Conservation (phyloP, 73 alveolate species). For the Paramecium caudatum region DNA sequence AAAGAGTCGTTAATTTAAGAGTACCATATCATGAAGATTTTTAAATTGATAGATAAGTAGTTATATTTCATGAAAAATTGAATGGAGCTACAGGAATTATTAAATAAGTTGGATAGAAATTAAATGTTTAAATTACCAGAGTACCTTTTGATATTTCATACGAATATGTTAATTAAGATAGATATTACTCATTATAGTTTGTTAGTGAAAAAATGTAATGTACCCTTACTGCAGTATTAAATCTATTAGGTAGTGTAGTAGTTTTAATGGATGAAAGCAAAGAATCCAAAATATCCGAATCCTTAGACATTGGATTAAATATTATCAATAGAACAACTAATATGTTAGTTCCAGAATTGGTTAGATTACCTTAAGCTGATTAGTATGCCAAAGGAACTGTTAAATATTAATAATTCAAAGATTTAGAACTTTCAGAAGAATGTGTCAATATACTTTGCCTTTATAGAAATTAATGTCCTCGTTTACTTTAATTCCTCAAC, state of each 20-base stretch:
- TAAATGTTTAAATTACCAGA: background rate
- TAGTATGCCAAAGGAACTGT: constrained; percentile 49
- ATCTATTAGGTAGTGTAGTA: constrained; percentile 36
- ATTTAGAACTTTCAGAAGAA: constrained; percentile 58
- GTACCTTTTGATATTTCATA: background rate
- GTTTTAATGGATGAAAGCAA: constrained; percentile 32
- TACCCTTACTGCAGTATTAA: constrained; percentile 16
- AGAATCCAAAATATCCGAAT: constrained; percentile 47
- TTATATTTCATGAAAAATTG: background rate
- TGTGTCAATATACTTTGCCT: constrained; percentile 30
- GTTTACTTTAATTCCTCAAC: background rate
- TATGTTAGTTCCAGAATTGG: constrained; percentile 75
- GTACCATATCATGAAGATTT: background rate
- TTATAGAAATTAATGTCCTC: constrained; percentile 64
- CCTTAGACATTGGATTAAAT: constrained; percentile 71
- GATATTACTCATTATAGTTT: constrained; percentile 15
- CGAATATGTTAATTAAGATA: background rate
- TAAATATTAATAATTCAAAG: constrained; percentile 55
- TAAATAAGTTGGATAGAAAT: background rate
- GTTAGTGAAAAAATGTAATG: constrained; percentile 42
- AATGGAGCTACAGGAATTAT: constrained; percentile 27
- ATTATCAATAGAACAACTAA: constrained; percentile 64
- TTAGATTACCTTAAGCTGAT: constrained; percentile 67
- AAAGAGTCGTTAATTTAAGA: background rate
- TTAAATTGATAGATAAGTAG: background rate